Evolutionary conservation across 371 early-diverging fungal genomes (phyloP).

Genomic region (Lichtheimia hyalospora): DNA sequence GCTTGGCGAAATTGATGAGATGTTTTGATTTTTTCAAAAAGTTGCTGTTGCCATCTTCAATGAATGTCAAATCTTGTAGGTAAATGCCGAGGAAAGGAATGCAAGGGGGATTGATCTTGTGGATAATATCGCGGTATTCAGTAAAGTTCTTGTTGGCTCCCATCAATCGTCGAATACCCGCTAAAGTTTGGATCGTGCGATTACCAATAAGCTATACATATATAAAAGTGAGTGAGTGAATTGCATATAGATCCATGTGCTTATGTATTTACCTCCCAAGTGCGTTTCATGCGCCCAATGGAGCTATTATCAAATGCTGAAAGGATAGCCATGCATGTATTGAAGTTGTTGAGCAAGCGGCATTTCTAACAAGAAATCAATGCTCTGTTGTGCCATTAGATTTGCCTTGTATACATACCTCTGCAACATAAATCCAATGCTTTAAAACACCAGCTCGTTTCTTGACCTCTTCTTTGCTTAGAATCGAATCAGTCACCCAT

Average conservation of each 20-base stretch:
- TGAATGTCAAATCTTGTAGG: constrained; percentile 89
- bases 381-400: neutral
- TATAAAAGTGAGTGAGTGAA: neutral
- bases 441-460: constrained; percentile 74
- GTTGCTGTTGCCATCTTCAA: constrained; percentile 91
- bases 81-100: constrained; percentile 91
- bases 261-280: constrained; percentile 62
- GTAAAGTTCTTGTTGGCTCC: constrained; percentile 80
- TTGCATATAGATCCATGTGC: neutral
- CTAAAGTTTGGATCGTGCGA: constrained; percentile 28
- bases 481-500: constrained; percentile 86
- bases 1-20: constrained; percentile 91
- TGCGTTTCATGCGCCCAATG: constrained; percentile 84
- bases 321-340: constrained; percentile 87
- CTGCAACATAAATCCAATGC: constrained; percentile 84
- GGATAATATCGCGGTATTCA: constrained; percentile 84
- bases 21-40: constrained; percentile 55
- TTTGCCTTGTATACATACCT: constrained; percentile 51
- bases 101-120: constrained; percentile 87
- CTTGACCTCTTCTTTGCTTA: constrained; percentile 78
- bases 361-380: constrained; percentile 45
- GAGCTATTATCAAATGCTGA: constrained; percentile 89
- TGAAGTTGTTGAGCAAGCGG: constrained; percentile 84
- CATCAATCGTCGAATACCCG: constrained; percentile 67
- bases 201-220: constrained; percentile 32